Percentiles rank a stretch among this genome's conserved stretches.
phyloP scores from a whole-genome alignment of 305 asterid species.

The Solanum hybrid region DNA sequence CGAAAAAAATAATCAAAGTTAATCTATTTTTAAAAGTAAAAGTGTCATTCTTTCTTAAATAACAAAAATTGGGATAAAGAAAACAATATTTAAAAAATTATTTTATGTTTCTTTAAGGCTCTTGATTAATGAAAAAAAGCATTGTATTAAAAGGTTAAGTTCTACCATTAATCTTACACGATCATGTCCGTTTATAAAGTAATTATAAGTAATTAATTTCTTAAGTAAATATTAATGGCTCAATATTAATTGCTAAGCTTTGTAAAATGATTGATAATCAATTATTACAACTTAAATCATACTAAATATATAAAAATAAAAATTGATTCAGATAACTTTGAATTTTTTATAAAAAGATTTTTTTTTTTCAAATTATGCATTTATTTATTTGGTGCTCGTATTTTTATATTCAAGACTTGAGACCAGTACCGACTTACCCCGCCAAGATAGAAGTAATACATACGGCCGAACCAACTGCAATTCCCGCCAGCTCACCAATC shows the following conservation, averaged over 20 bases:
- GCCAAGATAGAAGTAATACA: slow-evolving; percentile 84
- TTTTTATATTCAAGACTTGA: not conserved
- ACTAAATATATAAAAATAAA: not conserved
- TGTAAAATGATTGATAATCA: not conserved
- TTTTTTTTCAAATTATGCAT: not conserved
- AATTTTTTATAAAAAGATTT: not conserved
- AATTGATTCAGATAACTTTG: not conserved
- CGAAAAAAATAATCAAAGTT: not conserved
- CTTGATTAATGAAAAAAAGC: not conserved
- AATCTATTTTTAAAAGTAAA: not conserved
- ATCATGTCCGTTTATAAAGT: not conserved
- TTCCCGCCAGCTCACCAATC: slow-evolving; percentile 85
- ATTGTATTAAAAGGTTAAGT: not conserved
- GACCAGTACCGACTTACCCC: slow-evolving; percentile 32
- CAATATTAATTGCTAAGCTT: not conserved
- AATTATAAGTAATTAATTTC: not conserved
- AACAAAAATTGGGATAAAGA: not conserved
- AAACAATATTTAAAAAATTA: not conserved
- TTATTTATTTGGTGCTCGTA: not conserved
- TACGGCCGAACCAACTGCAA: slow-evolving; percentile 86
- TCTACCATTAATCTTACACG: not conserved
- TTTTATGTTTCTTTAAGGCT: not conserved
- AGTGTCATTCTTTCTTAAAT: not conserved
- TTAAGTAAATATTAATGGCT: not conserved
- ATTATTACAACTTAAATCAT: not conserved